These are phyloP conservation scores for Hanseniaspora thailandica DNA, from an alignment of 805 yeast species.

Conservation along the genomic window DNA sequence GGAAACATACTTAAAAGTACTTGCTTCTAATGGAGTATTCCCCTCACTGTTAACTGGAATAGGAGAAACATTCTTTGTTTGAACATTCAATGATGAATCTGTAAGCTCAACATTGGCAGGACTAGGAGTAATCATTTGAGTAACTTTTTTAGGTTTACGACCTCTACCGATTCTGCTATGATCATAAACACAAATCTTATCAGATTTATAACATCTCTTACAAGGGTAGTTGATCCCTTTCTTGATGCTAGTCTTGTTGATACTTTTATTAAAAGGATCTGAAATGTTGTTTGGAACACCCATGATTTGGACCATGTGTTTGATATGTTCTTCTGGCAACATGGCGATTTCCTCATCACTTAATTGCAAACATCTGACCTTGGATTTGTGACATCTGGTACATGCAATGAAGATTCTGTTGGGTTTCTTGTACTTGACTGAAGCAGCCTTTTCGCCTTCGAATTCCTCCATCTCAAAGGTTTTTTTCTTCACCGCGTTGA, in stretches of 20 bases:
- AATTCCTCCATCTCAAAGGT: neutral
- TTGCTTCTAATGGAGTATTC: neutral
- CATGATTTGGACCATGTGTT: conserved; percentile 11
- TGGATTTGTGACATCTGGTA: conserved; percentile 56
- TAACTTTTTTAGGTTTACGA: conserved; percentile 24
- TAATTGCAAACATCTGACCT: conserved; percentile 74
- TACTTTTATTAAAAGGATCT: neutral
- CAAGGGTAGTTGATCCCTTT: conserved; percentile 55
- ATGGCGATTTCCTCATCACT: conserved; percentile 18
- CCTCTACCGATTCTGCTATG: conserved; percentile 45
- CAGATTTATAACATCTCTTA: conserved; percentile 55
- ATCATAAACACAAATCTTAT: conserved; percentile 57
- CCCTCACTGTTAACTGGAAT: neutral
- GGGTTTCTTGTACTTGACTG: conserved; percentile 20
- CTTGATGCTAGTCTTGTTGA: conserved; percentile 13
- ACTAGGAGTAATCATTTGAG: neutral
- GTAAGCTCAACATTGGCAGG: neutral
- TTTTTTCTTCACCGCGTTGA: conserved; percentile 3
- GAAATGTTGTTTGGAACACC: conserved; percentile 17
- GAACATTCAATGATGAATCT: neutral
- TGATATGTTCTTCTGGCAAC: conserved; percentile 5
- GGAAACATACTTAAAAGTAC: neutral
- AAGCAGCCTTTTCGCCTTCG: conserved; percentile 17
- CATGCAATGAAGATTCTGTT: conserved; percentile 30
- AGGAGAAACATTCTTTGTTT: neutral